Conservation (phyloP, 306 rosid species). For the Prunus mira region DNA sequence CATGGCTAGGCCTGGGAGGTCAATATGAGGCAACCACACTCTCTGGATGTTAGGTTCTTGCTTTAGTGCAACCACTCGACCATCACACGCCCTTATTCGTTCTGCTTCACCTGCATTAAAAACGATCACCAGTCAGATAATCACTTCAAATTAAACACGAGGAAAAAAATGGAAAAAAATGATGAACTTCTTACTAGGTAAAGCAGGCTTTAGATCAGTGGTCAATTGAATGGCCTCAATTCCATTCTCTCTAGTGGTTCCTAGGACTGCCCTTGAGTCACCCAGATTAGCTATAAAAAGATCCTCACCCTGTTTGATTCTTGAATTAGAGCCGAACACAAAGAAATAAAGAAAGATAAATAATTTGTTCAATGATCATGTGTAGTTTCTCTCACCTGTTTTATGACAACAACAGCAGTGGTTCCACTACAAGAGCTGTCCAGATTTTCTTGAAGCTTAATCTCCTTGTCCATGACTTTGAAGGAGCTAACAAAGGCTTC, state of each 20-base stretch:
- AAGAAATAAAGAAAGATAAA: background rate
- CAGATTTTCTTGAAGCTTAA: conserved; percentile 52
- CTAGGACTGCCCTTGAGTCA: conserved; percentile 81
- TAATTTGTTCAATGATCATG: background rate
- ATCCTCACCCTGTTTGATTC: conserved; percentile 48
- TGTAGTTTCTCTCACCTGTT: conserved; percentile 37
- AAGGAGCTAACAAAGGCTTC: conserved; percentile 48
- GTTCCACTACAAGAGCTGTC: conserved; percentile 66
- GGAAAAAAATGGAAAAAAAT: background rate
- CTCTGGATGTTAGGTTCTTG: conserved; percentile 61
- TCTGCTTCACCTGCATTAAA: conserved; percentile 52
- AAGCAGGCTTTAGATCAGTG: conserved; percentile 68
- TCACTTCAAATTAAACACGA: background rate
- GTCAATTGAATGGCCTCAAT: conserved; percentile 55
- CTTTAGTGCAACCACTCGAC: conserved; percentile 53
- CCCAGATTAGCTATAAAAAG: conserved; percentile 73
- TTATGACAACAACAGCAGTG: conserved; percentile 59
- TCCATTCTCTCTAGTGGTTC: conserved; percentile 45
- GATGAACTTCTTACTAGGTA: conserved; percentile 47
- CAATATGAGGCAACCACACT: conserved; percentile 58
- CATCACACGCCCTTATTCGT: conserved; percentile 53
- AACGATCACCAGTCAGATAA: background rate
- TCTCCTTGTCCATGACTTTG: conserved; percentile 66
- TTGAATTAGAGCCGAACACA: background rate
- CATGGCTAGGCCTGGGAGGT: conserved; percentile 74